Percentiles rank a stretch among this genome's conserved stretches.
phyloP scores from a whole-genome alignment of 768 basidiomycete species.

The Dictyophora rubrovolvata region DNA sequence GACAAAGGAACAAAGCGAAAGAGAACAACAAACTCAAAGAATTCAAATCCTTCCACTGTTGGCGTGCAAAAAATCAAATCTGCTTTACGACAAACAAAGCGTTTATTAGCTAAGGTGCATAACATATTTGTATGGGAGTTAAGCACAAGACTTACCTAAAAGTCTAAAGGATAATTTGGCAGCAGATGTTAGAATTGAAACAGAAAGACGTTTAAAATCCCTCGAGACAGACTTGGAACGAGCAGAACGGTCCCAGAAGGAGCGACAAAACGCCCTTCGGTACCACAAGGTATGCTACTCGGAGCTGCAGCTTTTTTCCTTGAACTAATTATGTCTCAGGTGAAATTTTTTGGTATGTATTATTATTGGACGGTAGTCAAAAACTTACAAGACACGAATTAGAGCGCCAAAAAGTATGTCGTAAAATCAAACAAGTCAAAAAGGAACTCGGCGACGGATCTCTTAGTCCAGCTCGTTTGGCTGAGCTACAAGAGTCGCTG shows the following conservation, averaged over 20 bases:
- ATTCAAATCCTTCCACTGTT: slow-evolving; percentile 23
- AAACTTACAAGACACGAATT: background rate
- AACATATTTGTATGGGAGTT: background rate
- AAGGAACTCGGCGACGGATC: slow-evolving; percentile 33
- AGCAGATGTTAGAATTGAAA: slow-evolving; percentile 74
- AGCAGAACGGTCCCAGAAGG: slow-evolving; percentile 54
- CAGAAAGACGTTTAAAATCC: slow-evolving; percentile 66
- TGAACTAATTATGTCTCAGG: slow-evolving; percentile 13
- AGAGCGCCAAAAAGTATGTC: slow-evolving; percentile 83
- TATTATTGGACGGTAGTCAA: background rate
- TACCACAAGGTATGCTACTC: slow-evolving; percentile 57
- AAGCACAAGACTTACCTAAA: background rate
- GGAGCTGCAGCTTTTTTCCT: background rate
- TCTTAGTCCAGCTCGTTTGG: slow-evolving; percentile 26
- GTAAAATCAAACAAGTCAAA: slow-evolving; percentile 66
- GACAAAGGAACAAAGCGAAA: background rate
- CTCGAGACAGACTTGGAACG: slow-evolving; percentile 64
- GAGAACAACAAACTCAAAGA: background rate
- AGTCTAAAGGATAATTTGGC: slow-evolving; percentile 57
- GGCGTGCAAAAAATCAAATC: slow-evolving; percentile 86
- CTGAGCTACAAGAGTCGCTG: slow-evolving; percentile 37
- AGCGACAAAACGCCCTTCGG: slow-evolving; percentile 59
- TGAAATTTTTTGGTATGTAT: slow-evolving; percentile 84
- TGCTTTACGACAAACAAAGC: slow-evolving; percentile 67
- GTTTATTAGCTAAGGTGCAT: slow-evolving; percentile 70